Evolutionary conservation across 148 eudicot genomes (phyloP).

Genomic region (Suaeda aralocaspica): DNA sequence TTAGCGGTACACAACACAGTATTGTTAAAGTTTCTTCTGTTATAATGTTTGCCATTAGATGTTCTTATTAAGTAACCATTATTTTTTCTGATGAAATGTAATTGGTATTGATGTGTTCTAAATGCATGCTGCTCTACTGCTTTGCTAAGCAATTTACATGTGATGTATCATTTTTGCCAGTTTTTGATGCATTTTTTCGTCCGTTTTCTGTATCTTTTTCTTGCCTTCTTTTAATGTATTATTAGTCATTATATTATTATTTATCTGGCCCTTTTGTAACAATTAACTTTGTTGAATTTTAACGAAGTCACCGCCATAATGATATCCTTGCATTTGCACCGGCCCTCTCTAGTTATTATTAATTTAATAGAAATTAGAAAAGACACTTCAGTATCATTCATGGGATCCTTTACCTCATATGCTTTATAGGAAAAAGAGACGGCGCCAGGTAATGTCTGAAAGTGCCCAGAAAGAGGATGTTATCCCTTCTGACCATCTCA

Average conservation of each 20-base stretch:
- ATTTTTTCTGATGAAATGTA: not conserved
- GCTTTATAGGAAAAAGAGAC: slow-evolving; percentile 55
- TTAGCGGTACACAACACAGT: too few species aligned
- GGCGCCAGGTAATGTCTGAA: slow-evolving; percentile 23
- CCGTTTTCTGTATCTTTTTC: not conserved
- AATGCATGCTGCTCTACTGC: not conserved
- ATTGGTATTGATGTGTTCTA: not conserved
- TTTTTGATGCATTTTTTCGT: too few species aligned
- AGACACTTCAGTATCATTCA: not conserved
- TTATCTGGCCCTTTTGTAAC: not conserved
- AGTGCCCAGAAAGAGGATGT: slow-evolving; percentile 30
- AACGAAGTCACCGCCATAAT: too few species aligned
- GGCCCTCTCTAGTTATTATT: too few species aligned
- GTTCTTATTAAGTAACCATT: not conserved
- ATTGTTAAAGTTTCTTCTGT: not conserved
- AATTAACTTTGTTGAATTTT: too few species aligned
- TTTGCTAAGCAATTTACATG: not conserved
- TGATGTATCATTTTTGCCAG: not conserved
- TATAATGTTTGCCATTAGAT: not conserved
- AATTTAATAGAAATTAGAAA: too few species aligned
- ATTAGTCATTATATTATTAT: not conserved
- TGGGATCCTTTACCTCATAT: not conserved
- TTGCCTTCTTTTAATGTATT: not conserved
- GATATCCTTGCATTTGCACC: too few species aligned
- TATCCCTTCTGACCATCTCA: slow-evolving; percentile 18